These are phyloP conservation scores for Jaenimonas drosophilae DNA, from an alignment of 208 protist species.

Conservation along the genomic window DNA sequence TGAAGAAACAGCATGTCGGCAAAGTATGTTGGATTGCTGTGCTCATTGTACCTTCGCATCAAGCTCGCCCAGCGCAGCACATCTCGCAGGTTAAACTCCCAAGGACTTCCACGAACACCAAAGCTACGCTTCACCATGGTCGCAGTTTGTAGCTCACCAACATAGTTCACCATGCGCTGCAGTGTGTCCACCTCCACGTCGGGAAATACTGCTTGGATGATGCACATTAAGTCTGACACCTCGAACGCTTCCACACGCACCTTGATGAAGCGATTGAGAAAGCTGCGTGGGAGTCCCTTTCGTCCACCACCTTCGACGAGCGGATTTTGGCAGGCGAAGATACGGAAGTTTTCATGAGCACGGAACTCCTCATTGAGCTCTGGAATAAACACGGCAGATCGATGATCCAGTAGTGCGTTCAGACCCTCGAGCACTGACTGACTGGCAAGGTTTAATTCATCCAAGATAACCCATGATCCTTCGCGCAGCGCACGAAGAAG, in stretches of 20 bases:
- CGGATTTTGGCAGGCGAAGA: constrained; percentile 99
- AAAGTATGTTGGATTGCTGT: constrained; percentile 38
- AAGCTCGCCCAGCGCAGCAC: constrained; percentile 97
- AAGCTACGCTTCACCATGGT: constrained; percentile 85
- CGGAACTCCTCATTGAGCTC: constrained; percentile 85
- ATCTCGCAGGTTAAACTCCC: constrained; percentile 99
- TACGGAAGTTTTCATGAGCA: constrained; percentile 87
- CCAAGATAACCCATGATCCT: constrained; percentile 99
- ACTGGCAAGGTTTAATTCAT: constrained; percentile 99
- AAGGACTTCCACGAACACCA: constrained; percentile 91
- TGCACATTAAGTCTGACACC: constrained; percentile 79
- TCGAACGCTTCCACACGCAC: constrained; percentile 92
- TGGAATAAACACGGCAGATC: constrained; percentile 91
- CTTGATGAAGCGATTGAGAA: constrained; percentile 99
- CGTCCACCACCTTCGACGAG: constrained; percentile 96
- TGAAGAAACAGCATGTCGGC: constrained; percentile 81
- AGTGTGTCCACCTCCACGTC: constrained; percentile 61
- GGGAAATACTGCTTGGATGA: constrained; percentile 69
- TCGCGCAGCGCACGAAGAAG: constrained; percentile 93
- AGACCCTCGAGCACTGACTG: constrained; percentile 99
- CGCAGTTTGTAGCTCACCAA: constrained; percentile 78
- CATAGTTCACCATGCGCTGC: constrained; percentile 93
- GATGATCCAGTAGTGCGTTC: constrained; percentile 99
- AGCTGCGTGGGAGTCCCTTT: constrained; percentile 99
- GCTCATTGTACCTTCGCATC: constrained; percentile 46